These are phyloP conservation scores for Rhodotorula sp. DNA, from an alignment of 1,284 basidiomycete species.

Conservation along the genomic window DNA sequence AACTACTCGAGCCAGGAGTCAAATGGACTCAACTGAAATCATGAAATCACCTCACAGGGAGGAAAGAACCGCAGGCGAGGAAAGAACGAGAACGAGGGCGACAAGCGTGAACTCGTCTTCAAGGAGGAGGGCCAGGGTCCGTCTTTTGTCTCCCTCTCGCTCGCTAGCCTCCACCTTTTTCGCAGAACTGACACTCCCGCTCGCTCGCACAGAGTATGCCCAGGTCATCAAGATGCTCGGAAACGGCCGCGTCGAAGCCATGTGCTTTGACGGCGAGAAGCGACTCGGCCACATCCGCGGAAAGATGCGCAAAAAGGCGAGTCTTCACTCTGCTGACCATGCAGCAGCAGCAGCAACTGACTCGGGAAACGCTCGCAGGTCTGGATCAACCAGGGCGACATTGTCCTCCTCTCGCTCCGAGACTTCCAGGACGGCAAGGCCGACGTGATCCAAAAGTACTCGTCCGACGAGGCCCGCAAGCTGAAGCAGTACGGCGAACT, in stretches of 20 bases:
- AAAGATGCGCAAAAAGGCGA: conserved; percentile 98
- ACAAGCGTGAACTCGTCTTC: conserved; percentile 98
- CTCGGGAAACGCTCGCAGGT: conserved; percentile 62
- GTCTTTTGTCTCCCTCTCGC: conserved; percentile 24
- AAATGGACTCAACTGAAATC: conserved; percentile 48
- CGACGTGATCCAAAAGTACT: conserved; percentile 99
- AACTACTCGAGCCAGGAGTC: background rate
- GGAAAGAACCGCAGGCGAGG: conserved; percentile 99
- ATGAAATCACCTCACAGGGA: conserved; percentile 59
- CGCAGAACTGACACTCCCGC: background rate
- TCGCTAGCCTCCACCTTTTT: background rate
- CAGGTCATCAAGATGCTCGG: conserved; percentile 99
- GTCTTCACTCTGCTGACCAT: conserved; percentile 37
- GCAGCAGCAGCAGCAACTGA: too few relatives aligned
- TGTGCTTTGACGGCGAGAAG: conserved; percentile 98
- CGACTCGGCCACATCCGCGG: conserved; percentile 96
- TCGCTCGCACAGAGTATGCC: conserved; percentile 72
- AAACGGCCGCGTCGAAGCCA: conserved; percentile 93
- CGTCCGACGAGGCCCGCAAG: conserved; percentile 69
- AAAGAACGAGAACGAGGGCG: conserved; percentile 98
- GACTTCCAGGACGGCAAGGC: conserved; percentile 99
- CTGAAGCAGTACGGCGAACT: conserved; percentile 97
- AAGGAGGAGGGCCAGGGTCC: conserved; percentile 91
- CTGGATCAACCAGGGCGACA: conserved; percentile 99
- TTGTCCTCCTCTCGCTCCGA: conserved; percentile 90